Base-by-base conservation (phyloP, 352 stramenopile species). In the Globisporangium cylindrosporum region DNA sequence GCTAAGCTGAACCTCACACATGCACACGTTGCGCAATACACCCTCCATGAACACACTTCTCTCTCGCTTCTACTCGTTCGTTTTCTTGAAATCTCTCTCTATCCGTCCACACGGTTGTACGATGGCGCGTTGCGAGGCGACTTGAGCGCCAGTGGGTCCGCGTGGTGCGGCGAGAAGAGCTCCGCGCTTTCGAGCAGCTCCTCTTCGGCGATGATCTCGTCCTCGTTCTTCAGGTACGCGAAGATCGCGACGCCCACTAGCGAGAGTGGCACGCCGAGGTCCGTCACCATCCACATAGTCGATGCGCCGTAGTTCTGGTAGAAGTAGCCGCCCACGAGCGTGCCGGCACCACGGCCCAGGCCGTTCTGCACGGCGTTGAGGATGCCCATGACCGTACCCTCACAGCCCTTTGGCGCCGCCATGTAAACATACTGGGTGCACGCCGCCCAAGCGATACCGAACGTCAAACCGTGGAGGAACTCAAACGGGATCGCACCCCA, bases 401-500 rank as follows among this genome's bases (percentile, higher is more conserved):
- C 72, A 20, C 72, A 84, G 20, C 87, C 87, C 14, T 72, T 67
- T 48, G 85, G 87, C 34, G 87, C 73, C 1, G 82, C 74, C 41
- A 77, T 70, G 72, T 92, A 94, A 3, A 93, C 71, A 69, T 94
- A 94, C 70, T 92, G 80, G 18, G 87, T 93, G 60, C 74, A 84
- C 5, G 85, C 84, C 5, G 87, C 85, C 87, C 83, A 93, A 1
- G 83, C 77, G 61, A 94, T 75, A 15, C 81, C 83, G 61, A 90
- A 94, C 5, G 87, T 93, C 54, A 86, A 66, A 4, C 87, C 84
- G 67, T 94, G 87, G 32, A 94, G 70, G 36, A 93, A 89, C 65
- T 93, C 87, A 67, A 93, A 92, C 0, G 87, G 87, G 55, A 94
- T 92, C 4, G 83, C 87, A 10, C 67, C 76, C 87, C 87, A 94